Evolutionary conservation across 495 filamentous ascomycete species (phyloP).

Genomic region (Recurvomyces mirabilis): DNA sequence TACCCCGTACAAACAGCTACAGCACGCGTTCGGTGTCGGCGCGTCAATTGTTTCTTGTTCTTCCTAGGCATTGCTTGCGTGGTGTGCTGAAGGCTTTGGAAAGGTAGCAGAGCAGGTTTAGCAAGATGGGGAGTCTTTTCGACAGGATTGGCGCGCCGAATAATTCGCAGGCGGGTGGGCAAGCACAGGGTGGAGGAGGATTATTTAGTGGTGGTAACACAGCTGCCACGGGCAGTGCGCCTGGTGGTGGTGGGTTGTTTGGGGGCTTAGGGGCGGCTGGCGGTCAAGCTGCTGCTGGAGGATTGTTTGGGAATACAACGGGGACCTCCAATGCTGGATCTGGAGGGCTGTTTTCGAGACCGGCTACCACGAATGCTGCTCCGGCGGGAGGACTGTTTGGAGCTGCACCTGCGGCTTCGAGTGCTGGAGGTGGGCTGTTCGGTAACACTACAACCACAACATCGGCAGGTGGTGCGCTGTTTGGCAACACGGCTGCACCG

Average conservation of each 20-base stretch:
- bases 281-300: not conserved
- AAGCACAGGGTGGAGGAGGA: too few relatives aligned
- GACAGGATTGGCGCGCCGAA: too few relatives aligned
- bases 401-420: not conserved
- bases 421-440: not conserved
- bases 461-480: not conserved
- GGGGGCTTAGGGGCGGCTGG: not conserved
- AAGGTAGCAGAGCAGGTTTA: too few relatives aligned
- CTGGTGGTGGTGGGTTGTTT: not conserved
- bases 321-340: not conserved
- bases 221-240: too few relatives aligned
- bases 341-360: not conserved
- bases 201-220: too few relatives aligned
- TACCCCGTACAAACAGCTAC: too few relatives aligned
- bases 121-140: too few relatives aligned
- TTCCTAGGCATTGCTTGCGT: too few relatives aligned
- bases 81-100: too few relatives aligned
- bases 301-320: slow-evolving; percentile 2
- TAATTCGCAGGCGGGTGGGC: too few relatives aligned
- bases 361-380: not conserved
- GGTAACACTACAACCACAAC: slow-evolving; percentile 4
- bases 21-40: too few relatives aligned
- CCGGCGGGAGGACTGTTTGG: not conserved
- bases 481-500: not conserved
- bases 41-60: too few relatives aligned